Base-by-base conservation (phyloP, 1,284 basidiomycete genomes). In the Boletus albobrunnescens region DNA sequence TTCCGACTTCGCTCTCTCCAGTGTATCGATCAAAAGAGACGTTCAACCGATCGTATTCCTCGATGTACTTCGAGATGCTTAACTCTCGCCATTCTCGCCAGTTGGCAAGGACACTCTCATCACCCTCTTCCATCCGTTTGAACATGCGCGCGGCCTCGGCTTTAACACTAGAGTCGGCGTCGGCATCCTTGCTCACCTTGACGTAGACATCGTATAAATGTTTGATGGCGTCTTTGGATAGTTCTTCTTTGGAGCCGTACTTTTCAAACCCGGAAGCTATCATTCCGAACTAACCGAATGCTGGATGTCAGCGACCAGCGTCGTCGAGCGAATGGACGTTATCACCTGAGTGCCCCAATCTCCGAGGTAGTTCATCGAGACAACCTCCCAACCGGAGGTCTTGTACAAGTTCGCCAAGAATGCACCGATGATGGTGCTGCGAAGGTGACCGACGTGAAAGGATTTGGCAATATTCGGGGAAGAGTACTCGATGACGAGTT, bases 381-480 rank as follows among this genome's bases (percentile, higher is more conserved):
- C 71, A 16, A 95, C 94, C 20, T 94, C 82, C 94, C 94, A 99
- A 13, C 95, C 94, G 60, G 86, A 90, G 6, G 92, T 82, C 65
- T 88, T 87, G 75, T 98, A 95, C 45, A 99, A 63, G 71, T 98
- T 99, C 30, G 81, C 76, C 42, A 98, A 71, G 74, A 97, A 97
- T 0, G 92, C 88, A 31, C 96, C 96, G 63, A 99, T 97, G 68
- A 99, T 99, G 19, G 96, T 99, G 54, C 90, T 94, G 45, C 96
- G 82, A 53, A 99, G 72, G 68, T 99, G 95, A 14, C 96, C 96
- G 47, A 97, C 94, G 63, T 99, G 95, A 81, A 99, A 99, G 6
- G 90, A 90, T 68, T 99, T 99, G 31, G 96, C 95, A 63, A 99
- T 98, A 68, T 99, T 99, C 16, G 95, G 94, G 5, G 90, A 92